Percentiles rank a stretch among this genome's conserved stretches.
phyloP scores from a whole-genome alignment of 208 protist species.

The Trypanosoma avium region DNA sequence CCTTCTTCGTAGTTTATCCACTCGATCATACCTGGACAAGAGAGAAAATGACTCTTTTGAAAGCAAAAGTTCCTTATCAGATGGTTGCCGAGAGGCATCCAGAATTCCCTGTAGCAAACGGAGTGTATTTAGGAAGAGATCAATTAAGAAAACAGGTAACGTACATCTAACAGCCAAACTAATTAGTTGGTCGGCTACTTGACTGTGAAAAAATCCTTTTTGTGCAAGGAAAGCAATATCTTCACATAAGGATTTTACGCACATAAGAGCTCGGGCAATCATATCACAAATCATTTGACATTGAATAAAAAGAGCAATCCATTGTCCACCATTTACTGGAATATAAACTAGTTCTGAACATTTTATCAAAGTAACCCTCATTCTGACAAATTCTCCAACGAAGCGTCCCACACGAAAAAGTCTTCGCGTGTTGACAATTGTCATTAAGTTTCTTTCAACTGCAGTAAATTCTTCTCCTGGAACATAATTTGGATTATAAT shows the following conservation, averaged over 20 bases:
- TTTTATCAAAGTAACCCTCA: constrained; percentile 87
- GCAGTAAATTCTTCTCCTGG: constrained; percentile 74
- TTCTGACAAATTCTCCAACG: constrained; percentile 88
- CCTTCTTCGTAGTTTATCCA: constrained; percentile 81
- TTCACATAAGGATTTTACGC: constrained; percentile 86
- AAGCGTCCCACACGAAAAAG: constrained; percentile 89
- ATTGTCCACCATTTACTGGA: constrained; percentile 72
- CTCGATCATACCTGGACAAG: constrained; percentile 81
- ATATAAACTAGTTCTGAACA: constrained; percentile 87
- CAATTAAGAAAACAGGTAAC: constrained; percentile 80
- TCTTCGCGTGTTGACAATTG: constrained; percentile 85
- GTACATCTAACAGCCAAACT: constrained; percentile 69
- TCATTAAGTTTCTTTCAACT: constrained; percentile 88
- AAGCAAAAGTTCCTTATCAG: constrained; percentile 53
- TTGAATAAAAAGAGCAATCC: constrained; percentile 87
- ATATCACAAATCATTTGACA: constrained; percentile 92
- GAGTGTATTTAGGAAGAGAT: constrained; percentile 87
- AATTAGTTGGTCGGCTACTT: constrained; percentile 79
- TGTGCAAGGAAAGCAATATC: constrained; percentile 86
- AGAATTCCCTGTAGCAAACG: constrained; percentile 82
- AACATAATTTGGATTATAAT: constrained; percentile 77
- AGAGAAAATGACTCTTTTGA: constrained; percentile 85
- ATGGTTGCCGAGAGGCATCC: constrained; percentile 54
- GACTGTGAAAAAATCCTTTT: constrained; percentile 89
- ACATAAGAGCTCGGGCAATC: constrained; percentile 74